Conservation (phyloP, 495 filamentous ascomycete species). For the Hypomontagnella monticulosa region DNA sequence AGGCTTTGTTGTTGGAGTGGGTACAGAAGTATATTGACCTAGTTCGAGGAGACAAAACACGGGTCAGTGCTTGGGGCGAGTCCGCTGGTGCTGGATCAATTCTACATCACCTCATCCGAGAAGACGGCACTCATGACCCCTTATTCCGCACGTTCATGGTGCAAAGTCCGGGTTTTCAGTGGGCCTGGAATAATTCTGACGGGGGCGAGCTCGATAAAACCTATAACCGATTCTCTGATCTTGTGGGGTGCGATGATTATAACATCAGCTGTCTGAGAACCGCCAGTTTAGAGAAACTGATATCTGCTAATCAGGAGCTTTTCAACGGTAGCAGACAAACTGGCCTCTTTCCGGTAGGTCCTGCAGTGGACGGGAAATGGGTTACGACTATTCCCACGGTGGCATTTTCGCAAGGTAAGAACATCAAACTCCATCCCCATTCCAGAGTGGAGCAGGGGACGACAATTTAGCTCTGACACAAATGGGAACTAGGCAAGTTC, state of each 20-base stretch:
- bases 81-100: slow-evolving; percentile 3
- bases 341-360: too few relatives aligned
- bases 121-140: not conserved
- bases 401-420: too few relatives aligned
- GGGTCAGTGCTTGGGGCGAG: slow-evolving; percentile 1
- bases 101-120: slow-evolving; percentile 8
- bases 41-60: not conserved
- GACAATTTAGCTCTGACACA: too few relatives aligned
- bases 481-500: too few relatives aligned
- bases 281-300: too few relatives aligned
- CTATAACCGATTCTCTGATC: not conserved
- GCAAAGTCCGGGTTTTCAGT: slow-evolving; percentile 6
- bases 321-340: too few relatives aligned
- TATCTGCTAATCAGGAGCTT: too few relatives aligned
- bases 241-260: not conserved
- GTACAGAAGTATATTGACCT: not conserved
- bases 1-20: not conserved
- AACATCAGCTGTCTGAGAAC: too few relatives aligned
- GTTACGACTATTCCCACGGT: too few relatives aligned
- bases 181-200: slow-evolving; percentile 2
- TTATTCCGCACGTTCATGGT: not conserved
- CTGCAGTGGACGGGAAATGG: too few relatives aligned
- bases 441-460: too few relatives aligned
- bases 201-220: not conserved
- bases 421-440: too few relatives aligned